Evolutionary conservation across 345 rosid species (phyloP), one percentile per base, ranked within the genome.

Genomic region (Lagerstroemia speciosa): DNA sequence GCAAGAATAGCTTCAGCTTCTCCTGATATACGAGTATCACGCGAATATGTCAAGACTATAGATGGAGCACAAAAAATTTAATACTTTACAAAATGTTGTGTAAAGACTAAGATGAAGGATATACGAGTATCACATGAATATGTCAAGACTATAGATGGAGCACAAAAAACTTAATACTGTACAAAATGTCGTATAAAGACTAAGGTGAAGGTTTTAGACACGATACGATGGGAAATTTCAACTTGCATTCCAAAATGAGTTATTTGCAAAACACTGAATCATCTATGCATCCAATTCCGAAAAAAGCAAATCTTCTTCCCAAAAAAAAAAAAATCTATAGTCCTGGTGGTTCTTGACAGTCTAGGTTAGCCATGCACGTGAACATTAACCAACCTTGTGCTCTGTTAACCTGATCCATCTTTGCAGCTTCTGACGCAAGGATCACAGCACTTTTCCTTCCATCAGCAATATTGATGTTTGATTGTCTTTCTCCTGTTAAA

Each of bases 1-100:
- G 93, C 96, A 76, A 87, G 72, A 67, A 94, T 89, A 63, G 99
- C 97, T 77, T 87, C 88, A 16, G 96, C 99, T 67, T 91, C 98
- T 83, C 98, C 97, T 93, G 82, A 69, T 63, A 64, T 65, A 65
- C 45, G 27, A 64, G 62, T 4, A 10, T 40, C 3, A 50, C 58
- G 29, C 15, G 61, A n/a, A 24, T n/a, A 73, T 34, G 57, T 55
- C 30, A 57, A 15, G 66, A 55, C 53, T 48, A 48, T 48, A 48
- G n/a, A n/a, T n/a, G n/a, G n/a, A n/a, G n/a, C n/a, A n/a, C n/a
- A n/a, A n/a, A n/a, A n/a, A n/a, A n/a, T n/a, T n/a, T n/a, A n/a
- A n/a, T n/a, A n/a, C n/a, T n/a, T n/a, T n/a, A n/a, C n/a, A n/a
- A n/a, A n/a, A n/a, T n/a, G n/a, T n/a, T n/a, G n/a, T n/a, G n/a